phyloP scores from a whole-genome alignment of 1,284 basidiomycete genomes.

The Sanguinoderma infundibulare region DNA sequence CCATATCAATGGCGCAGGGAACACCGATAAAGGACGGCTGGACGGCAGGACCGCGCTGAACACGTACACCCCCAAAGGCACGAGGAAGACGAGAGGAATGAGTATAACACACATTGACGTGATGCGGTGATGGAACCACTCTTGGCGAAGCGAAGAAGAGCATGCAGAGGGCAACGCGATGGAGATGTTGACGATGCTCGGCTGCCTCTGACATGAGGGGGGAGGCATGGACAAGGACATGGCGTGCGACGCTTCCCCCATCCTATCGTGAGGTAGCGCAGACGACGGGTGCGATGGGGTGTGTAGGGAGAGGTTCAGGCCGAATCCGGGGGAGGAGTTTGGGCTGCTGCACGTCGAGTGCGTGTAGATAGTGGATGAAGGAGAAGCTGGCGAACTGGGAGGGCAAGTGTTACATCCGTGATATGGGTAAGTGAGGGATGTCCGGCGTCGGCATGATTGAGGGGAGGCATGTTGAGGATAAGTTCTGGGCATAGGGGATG shows the following conservation, averaged over 20 bases:
- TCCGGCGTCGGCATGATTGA: background rate
- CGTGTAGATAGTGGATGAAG: background rate
- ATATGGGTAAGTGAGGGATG: background rate
- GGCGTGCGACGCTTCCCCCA: background rate
- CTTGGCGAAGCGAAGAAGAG: background rate
- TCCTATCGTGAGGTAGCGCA: background rate
- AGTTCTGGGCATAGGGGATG: background rate
- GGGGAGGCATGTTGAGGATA: background rate
- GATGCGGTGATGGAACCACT: background rate
- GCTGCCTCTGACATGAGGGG: background rate
- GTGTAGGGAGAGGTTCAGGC: background rate
- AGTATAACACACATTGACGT: background rate
- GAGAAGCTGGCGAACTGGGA: background rate
- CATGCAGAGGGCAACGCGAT: background rate
- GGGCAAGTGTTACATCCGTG: background rate
- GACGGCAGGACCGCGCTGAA: background rate
- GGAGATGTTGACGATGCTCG: constrained; percentile 1
- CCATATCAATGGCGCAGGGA: background rate
- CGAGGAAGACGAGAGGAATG: background rate
- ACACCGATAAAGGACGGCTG: background rate
- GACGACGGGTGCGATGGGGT: background rate
- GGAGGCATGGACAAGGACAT: background rate
- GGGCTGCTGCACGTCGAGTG: background rate
- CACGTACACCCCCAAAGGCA: background rate
- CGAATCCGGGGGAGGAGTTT: background rate